These are phyloP conservation scores for Lasiodiplodia gonubiensis DNA, from an alignment of 2,329 filamentous ascomycete genomes.

Conservation along the genomic window DNA sequence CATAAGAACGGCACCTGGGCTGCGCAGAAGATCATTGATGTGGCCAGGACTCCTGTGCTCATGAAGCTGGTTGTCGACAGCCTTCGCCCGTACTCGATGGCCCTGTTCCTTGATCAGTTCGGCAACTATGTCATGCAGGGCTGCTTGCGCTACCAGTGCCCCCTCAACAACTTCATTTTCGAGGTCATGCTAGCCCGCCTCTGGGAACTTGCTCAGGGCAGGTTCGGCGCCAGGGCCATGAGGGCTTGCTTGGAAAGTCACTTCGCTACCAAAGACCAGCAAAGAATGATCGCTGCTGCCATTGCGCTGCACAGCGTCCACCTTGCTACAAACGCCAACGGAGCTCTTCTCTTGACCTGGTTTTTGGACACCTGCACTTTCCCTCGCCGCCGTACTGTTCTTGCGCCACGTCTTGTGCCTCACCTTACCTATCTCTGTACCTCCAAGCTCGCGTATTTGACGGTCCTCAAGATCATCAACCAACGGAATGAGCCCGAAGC, in stretches of 20 bases:
- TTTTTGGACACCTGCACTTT: constrained; percentile 98
- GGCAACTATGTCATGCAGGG: constrained; percentile 98
- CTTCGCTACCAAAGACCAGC: constrained; percentile 92
- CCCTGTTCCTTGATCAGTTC: constrained; percentile 95
- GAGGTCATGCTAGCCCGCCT: constrained; percentile 94
- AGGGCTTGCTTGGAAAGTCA: constrained; percentile 95
- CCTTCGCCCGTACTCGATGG: constrained; percentile 83
- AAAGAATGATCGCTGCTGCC: constrained; percentile 89
- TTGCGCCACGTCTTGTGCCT: constrained; percentile 89
- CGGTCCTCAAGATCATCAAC: constrained; percentile 97
- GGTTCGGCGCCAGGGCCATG: constrained; percentile 95
- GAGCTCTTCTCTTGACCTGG: constrained; percentile 92
- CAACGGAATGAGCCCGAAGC: constrained; percentile 94
- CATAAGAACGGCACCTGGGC: constrained; percentile 99
- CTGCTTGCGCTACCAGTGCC: constrained; percentile 87
- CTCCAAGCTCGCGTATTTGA: constrained; percentile 97
- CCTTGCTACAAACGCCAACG: constrained; percentile 94
- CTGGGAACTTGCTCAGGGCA: constrained; percentile 91
- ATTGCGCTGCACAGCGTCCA: constrained; percentile 98
- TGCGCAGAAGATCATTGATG: constrained; percentile 98
- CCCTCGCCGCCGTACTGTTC: constrained; percentile 84
- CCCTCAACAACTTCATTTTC: constrained; percentile 96
- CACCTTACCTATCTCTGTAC: constrained; percentile 95
- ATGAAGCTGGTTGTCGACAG: constrained; percentile 84
- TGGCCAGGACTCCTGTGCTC: constrained; percentile 83